Percentiles rank a stretch among this genome's conserved stretches.
These are phyloP conservation scores for Candida buenavistaensis DNA, from an alignment of 1,139 yeast genomes.

Conservation along the genomic window DNA sequence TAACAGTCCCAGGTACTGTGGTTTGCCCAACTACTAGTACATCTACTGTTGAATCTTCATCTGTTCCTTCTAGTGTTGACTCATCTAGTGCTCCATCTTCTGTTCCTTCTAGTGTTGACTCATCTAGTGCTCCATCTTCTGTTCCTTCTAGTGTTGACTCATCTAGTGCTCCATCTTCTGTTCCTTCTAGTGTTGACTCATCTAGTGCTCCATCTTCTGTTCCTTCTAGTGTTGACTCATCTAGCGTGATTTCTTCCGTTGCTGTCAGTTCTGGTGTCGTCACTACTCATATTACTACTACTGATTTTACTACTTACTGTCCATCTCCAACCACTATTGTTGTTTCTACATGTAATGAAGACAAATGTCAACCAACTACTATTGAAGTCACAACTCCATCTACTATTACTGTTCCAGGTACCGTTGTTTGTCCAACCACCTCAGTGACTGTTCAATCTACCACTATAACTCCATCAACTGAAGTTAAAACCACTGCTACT, in stretches of 20 bases:
- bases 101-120: conserved; percentile 2
- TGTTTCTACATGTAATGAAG: conserved; percentile 4
- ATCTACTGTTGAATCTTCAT: no score
- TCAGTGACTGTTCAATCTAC: conserved; percentile 2
- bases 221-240: background rate
- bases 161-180: no score
- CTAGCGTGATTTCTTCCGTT: background rate
- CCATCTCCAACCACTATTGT: conserved; percentile 6
- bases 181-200: background rate
- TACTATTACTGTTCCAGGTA: conserved; percentile 9
- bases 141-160: no score
- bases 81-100: conserved; percentile 3
- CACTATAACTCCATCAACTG: no score
- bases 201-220: conserved; percentile 3
- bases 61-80: background rate
- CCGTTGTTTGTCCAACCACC: conserved; percentile 9
- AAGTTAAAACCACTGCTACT: no score
- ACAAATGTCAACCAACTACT: conserved; percentile 6
- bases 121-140: conserved; percentile 5
- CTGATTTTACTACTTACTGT: conserved; percentile 5
- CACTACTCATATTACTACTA: conserved; percentile 1
- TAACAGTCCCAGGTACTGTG: conserved; percentile 6
- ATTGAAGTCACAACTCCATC: conserved; percentile 2
- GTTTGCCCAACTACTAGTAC: conserved; percentile 7
- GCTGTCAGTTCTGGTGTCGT: background rate